Base-by-base conservation (phyloP, 73 alveolate genomes). In the Paramecium bursaria region DNA sequence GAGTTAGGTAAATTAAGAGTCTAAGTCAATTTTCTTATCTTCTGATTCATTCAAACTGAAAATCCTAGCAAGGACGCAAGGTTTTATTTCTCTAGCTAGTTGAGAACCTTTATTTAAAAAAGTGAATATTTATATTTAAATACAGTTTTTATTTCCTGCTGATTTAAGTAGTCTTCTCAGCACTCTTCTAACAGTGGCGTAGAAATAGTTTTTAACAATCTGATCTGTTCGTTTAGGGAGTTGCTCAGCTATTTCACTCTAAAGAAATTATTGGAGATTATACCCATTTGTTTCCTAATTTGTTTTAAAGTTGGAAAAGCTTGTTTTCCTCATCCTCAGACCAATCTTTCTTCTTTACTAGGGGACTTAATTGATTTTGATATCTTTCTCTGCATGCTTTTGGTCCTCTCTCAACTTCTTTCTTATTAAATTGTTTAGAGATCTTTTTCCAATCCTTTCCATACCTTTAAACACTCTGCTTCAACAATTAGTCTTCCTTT, bases 161-260 rank as follows among this genome's bases (percentile, higher is more conserved):
- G 50, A 7, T 57, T 57, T 57, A 7, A n/a, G 33, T 26, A 57
- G 76, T 48, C 95, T 87, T 25, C 99, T 44, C 1, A 95, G 90
- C 74, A 88, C 90, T 75, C 92, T 90, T 60, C 99, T 75, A 44
- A 95, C 85, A 6, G 95, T 92, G 13, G 97, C 88, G 76, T 93
- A 95, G 90, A 88, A 95, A 57, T 93, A 92, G 85, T 95, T 95
- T 75, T 95, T 95, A 2, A 95, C 91, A 3, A 94, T 75, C 75
- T 94, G 91, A 74, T 95, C 99, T 10, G 97, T 93, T 61, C 99
- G 54, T 7, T 97, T 97, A 0, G 98, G 98, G 54, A 95, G 74
- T 42, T 60, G 86, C 67, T 90, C 93, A 2, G 97, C 95, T 6
- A 95, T 93, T 2, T 17, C 33, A 30, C 51, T 57, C 76, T 57